Base-by-base conservation (phyloP, 371 early-diverging fungal genomes). In the Neoconidiobolus thromboides region DNA sequence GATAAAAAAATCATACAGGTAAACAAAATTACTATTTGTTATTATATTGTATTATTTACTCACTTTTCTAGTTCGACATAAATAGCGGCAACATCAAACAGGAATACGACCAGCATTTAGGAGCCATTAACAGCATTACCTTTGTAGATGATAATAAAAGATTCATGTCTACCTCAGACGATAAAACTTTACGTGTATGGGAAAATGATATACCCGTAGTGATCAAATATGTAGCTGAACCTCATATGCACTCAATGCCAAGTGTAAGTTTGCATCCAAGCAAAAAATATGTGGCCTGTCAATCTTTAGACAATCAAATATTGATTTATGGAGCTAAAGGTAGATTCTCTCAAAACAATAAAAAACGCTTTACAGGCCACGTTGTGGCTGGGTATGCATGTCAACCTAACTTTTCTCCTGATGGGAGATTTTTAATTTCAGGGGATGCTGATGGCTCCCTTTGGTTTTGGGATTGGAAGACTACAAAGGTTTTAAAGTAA, bases 381-480 rank as follows among this genome's bases (percentile, higher is more conserved):
- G 69, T 93, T 66, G 81, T 90, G 14, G 94, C 96, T 1, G 95
- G 96, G 10, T 96, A 92, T 70, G 91, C 93, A 1, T 96, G 95
- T 73, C 85, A 95, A 64, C 88, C 91, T 7, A 80, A 82, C 12
- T 90, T 94, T 69, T 88, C 91, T 3, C 86, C 94, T 10, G 96
- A 98, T 66, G 93, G 93, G 2, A 73, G 86, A 53, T 89, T 85
- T 64, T 64, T 98, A 44, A 81, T 82, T 55, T 85, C 85, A 26
- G 98, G 98, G 48, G 98, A 98, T 68, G 79, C 89, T 0, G 91
- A 89, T 68, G 98, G 98, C 14, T 76, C 78, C 63, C 75, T 94
- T 43, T 91, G 87, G 87, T 81, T 89, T 70, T 98, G 96, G 96
- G 89, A 94, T 65, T 96, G 93, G 92, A 91, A 91, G 71, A 76